Evolutionary conservation across 2,329 filamentous ascomycete species (phyloP).

Genomic region (Cordyceps fumosorosea): DNA sequence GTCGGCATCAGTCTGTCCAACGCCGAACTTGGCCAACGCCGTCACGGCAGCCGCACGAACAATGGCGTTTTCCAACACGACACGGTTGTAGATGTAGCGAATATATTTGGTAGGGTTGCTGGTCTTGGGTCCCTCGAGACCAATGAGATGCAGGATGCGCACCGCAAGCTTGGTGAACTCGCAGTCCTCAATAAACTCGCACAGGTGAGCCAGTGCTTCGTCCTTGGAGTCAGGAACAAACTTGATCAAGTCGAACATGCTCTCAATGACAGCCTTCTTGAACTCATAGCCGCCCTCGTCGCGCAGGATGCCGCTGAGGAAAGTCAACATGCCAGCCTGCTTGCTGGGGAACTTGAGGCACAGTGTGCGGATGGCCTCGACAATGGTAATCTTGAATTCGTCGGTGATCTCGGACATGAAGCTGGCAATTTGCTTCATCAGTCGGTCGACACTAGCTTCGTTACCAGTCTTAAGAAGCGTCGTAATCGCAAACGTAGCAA

Average conservation of each 20-base stretch:
- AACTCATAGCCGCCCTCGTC: slow-evolving; percentile 98
- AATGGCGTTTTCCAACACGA: slow-evolving; percentile 94
- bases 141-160: slow-evolving; percentile 87
- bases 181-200: slow-evolving; percentile 99
- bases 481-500: slow-evolving; percentile 96
- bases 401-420: slow-evolving; percentile 99
- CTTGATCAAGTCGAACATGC: slow-evolving; percentile 98
- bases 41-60: slow-evolving; percentile 93
- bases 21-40: slow-evolving; percentile 92
- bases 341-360: slow-evolving; percentile 98
- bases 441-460: slow-evolving; percentile 88
- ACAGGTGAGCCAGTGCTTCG: slow-evolving; percentile 84
- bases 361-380: slow-evolving; percentile 92
- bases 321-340: slow-evolving; percentile 94
- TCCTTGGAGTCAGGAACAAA: slow-evolving; percentile 87
- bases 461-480: slow-evolving; percentile 98
- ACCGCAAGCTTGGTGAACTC: slow-evolving; percentile 98
- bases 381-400: slow-evolving; percentile 99
- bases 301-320: slow-evolving; percentile 91
- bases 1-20: slow-evolving; percentile 91
- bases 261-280: slow-evolving; percentile 95
- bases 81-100: slow-evolving; percentile 97
- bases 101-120: slow-evolving; percentile 97
- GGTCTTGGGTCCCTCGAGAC: slow-evolving; percentile 90
- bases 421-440: slow-evolving; percentile 97